phyloP scores from a whole-genome alignment of 371 early-diverging fungal genomes.

The Rozella allomycis region DNA sequence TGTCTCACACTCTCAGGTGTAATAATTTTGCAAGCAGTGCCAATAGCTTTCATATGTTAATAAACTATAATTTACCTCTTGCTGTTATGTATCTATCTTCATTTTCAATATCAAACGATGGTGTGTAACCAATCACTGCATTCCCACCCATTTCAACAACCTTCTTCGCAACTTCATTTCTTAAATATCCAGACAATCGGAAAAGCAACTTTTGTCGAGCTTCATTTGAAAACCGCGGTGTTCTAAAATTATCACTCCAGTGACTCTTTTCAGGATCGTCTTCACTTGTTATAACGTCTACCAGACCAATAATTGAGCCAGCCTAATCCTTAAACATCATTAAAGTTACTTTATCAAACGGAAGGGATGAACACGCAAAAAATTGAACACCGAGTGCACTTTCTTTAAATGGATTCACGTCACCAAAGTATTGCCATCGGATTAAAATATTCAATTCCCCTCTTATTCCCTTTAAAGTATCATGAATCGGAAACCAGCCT shows the following conservation, averaged over 20 bases:
- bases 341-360: no score
- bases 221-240: slow-evolving; percentile 46
- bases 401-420: slow-evolving; percentile 38
- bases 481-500: slow-evolving; percentile 55
- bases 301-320: slow-evolving; percentile 29
- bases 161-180: slow-evolving; percentile 39
- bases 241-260: slow-evolving; percentile 34
- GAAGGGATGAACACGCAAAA: slow-evolving; percentile 23
- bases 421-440: slow-evolving; percentile 45
- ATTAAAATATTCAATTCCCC: slow-evolving; percentile 44
- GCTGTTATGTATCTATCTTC: slow-evolving; percentile 40
- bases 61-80: no score
- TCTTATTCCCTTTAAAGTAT: slow-evolving; percentile 28
- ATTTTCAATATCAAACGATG: slow-evolving; percentile 42
- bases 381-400: slow-evolving; percentile 42
- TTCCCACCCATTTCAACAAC: slow-evolving; percentile 44
- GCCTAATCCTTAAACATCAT: no score
- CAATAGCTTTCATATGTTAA: no score
- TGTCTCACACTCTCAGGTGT: slow-evolving; percentile 8
- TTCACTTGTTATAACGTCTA: slow-evolving; percentile 31
- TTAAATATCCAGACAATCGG: slow-evolving; percentile 31
- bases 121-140: slow-evolving; percentile 40
- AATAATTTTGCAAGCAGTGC: slow-evolving; percentile 36
- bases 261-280: slow-evolving; percentile 50
- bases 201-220: slow-evolving; percentile 37